These are phyloP conservation scores for Lentinula aciculospora DNA, from an alignment of 768 basidiomycete genomes.

Conservation along the genomic window DNA sequence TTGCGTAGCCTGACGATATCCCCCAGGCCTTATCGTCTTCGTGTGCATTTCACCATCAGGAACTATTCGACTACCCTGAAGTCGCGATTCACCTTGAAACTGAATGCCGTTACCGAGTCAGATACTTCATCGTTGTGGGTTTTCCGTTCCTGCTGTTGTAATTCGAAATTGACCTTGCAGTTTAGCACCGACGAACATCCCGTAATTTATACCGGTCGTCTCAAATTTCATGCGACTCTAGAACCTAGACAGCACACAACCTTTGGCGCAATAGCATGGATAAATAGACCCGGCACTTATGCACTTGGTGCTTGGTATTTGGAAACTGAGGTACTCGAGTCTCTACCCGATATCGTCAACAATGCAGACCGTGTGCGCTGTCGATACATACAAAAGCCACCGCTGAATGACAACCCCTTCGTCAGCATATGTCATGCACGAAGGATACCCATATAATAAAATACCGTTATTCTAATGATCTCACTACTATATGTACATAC, in stretches of 20 bases:
- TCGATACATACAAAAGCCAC: conserved; percentile 30
- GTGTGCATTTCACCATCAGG: conserved; percentile 51
- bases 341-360: not conserved
- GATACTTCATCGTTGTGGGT: not conserved
- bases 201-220: conserved; percentile 59
- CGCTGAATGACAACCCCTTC: conserved; percentile 20
- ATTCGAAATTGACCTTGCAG: not conserved
- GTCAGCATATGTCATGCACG: conserved; percentile 25
- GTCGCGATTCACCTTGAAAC: conserved; percentile 39
- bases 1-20: conserved; percentile 3
- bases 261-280: conserved; percentile 51
- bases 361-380: conserved; percentile 16
- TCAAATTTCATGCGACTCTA: conserved; percentile 58
- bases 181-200: conserved; percentile 34
- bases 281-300: conserved; percentile 60
- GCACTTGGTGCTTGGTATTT: conserved; percentile 62
- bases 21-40: conserved; percentile 49
- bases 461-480: conserved; percentile 3
- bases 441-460: not conserved
- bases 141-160: not conserved
- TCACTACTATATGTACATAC: no score
- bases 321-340: conserved; percentile 57
- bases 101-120: not conserved
- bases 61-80: conserved; percentile 69
- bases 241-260: conserved; percentile 38